phyloP scores from a whole-genome alignment of 2,329 filamentous ascomycete genomes.

The Hymenoscyphus fraxineus region DNA sequence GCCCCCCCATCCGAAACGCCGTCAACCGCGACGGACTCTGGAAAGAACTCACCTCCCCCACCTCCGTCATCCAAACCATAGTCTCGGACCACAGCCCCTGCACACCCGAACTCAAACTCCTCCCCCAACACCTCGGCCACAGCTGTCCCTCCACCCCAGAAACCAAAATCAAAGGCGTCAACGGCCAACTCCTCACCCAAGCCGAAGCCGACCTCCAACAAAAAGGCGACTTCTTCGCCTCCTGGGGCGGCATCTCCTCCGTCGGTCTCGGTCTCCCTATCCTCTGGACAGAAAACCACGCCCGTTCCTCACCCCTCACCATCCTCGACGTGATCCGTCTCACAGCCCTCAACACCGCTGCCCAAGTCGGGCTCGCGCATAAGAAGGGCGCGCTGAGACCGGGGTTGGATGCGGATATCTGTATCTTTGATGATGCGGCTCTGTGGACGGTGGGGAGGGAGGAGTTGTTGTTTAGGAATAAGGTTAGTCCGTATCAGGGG shows the following conservation, averaged over 20 bases:
- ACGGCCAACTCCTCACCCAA: conserved; percentile 24
- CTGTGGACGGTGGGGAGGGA: conserved; percentile 69
- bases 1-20: conserved; percentile 64
- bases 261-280: conserved; percentile 92
- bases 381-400: conserved; percentile 76
- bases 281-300: conserved; percentile 56
- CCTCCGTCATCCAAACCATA: conserved; percentile 84
- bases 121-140: conserved; percentile 60
- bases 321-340: conserved; percentile 79
- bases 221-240: conserved; percentile 84
- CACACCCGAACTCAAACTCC: conserved; percentile 87
- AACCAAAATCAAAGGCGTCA: conserved; percentile 21
- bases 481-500: conserved; percentile 44
- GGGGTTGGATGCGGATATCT: conserved; percentile 86
- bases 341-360: conserved; percentile 81
- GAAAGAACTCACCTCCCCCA: conserved; percentile 67
- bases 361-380: conserved; percentile 79
- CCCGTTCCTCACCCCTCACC: conserved; percentile 24
- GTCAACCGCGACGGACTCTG: conserved; percentile 51
- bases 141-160: conserved; percentile 28
- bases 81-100: conserved; percentile 96
- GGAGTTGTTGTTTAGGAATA: conserved; percentile 69
- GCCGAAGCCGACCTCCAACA: conserved; percentile 40
- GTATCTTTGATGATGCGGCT: conserved; percentile 83
- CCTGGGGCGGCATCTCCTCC: conserved; percentile 94